These are phyloP conservation scores for Pythium oligandrum DNA, from an alignment of 352 stramenopile species.

Conservation along the genomic window DNA sequence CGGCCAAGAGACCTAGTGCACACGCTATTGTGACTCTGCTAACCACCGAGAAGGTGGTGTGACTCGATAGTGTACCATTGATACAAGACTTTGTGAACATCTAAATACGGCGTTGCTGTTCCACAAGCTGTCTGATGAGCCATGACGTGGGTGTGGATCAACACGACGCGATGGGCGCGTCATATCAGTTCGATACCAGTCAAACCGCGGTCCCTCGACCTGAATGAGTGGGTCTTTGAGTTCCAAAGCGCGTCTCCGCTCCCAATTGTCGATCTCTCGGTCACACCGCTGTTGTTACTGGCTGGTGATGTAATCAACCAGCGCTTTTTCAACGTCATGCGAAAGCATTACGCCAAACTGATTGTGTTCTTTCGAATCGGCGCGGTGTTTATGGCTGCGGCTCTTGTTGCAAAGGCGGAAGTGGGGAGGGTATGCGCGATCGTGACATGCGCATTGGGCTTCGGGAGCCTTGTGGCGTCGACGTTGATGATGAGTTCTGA, in stretches of 20 bases:
- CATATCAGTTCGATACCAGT: too few relatives aligned
- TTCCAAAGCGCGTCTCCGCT: conserved; percentile 3
- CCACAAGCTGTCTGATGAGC: too few relatives aligned
- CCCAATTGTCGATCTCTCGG: conserved; percentile 7
- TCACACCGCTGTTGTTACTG: neutral
- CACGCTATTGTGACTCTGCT: conserved; percentile 28
- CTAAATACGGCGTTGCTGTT: too few relatives aligned
- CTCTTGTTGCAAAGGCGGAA: neutral
- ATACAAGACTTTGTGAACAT: too few relatives aligned
- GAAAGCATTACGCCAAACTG: conserved; percentile 7
- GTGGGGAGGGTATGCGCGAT: neutral
- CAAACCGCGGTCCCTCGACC: too few relatives aligned
- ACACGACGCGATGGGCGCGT: too few relatives aligned
- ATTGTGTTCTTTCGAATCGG: conserved; percentile 7
- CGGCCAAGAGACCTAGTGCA: conserved; percentile 41
- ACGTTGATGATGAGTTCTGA: conserved; percentile 10
- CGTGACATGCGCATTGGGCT: neutral
- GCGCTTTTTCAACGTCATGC: conserved; percentile 5
- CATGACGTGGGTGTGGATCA: too few relatives aligned
- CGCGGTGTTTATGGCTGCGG: neutral
- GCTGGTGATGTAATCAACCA: neutral
- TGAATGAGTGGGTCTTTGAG: neutral
- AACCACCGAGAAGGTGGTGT: conserved; percentile 11
- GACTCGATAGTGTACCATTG: neutral
- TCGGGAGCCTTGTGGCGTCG: conserved; percentile 1